Evolutionary conservation across 2,329 filamentous ascomycete genomes (phyloP), one percentile per base, ranked within the genome.

Genomic region (Xylaria sp.): DNA sequence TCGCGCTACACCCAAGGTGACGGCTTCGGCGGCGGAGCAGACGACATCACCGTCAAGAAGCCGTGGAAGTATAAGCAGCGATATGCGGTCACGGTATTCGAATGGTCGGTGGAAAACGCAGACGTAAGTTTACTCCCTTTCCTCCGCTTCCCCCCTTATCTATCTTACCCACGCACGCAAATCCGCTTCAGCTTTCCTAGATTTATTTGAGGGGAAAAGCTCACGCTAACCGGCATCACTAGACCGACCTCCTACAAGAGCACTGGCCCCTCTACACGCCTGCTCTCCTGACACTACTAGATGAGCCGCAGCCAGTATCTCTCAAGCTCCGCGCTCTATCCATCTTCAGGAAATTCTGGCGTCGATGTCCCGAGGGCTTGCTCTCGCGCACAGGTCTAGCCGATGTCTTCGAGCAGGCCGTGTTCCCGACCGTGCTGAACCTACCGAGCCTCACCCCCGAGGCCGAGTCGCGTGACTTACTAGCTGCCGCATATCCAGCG

Each of bases 391-490:
- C 89, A 0, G 92, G 92, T 0, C 87, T 95, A 8, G 87, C 86
- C 25, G 81, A 85, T 15, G 86, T 95, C 31, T 91, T 95, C 69
- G 87, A 91, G 75, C 87, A 93, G 23, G 87, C 90, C 2, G 80
- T 93, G 1, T 86, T 90, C 72, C 92, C 93, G 0, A 89, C 90
- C 44, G 85, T 97, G n/a, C 85, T 91, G 8, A 92, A 90, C 74
- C 84, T 97, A 6, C 94, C 95, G 0, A 89, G 86, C 13, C 82
- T 97, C 51, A 97, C 93, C 0, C 89, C 92, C 0, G 91, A 93
- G 75, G 78, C 85, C 0, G 92, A 96, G 65, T 92, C 92, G 3
- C 76, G 92, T 1, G 75, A 77, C 1, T 81, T 98, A 2, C 85
- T 97, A 0, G 76, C 79, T 6, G 84, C 85, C 7, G 89, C 91